A percentile compares a stretch with the other conserved stretches of the same genome.
phyloP scores from a whole-genome alignment of 805 yeast genomes.

The Candida tallmaniae region DNA sequence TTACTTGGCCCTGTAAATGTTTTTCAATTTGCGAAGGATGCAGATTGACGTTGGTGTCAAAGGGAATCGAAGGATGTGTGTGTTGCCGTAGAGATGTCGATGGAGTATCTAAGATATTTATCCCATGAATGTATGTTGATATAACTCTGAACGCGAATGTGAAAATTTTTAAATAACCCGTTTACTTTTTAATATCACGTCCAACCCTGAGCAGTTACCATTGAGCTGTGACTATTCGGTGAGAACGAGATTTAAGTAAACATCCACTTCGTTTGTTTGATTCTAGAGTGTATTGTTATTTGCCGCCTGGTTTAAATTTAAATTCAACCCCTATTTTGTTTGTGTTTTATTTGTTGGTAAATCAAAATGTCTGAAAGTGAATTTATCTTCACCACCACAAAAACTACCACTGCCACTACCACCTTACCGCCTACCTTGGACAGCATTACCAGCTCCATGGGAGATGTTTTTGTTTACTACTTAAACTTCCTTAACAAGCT shows the following conservation, averaged over 20 bases:
- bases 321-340: too few relatives aligned
- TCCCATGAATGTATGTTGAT: slow-evolving; percentile 41
- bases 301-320: too few relatives aligned
- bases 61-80: slow-evolving; percentile 76
- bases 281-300: too few relatives aligned
- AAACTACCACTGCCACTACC: slow-evolving; percentile 22
- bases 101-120: slow-evolving; percentile 55
- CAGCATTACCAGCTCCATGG: slow-evolving; percentile 26
- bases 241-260: too few relatives aligned
- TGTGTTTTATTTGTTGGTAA: too few relatives aligned
- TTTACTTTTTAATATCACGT: too few relatives aligned
- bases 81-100: slow-evolving; percentile 77
- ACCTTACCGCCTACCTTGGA: slow-evolving; percentile 37
- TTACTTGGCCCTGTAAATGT: slow-evolving; percentile 92
- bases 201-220: too few relatives aligned
- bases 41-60: slow-evolving; percentile 63
- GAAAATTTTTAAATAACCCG: too few relatives aligned
- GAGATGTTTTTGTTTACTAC: slow-evolving; percentile 31
- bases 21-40: slow-evolving; percentile 85
- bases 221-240: too few relatives aligned
- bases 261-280: too few relatives aligned
- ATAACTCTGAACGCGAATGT: too few relatives aligned
- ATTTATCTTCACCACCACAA: slow-evolving; percentile 16
- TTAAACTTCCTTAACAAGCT: slow-evolving; percentile 30
- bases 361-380: slow-evolving; percentile 10